Conservation (phyloP, 2,329 filamentous ascomycete species). For the Emericellopsis atlantica region DNA sequence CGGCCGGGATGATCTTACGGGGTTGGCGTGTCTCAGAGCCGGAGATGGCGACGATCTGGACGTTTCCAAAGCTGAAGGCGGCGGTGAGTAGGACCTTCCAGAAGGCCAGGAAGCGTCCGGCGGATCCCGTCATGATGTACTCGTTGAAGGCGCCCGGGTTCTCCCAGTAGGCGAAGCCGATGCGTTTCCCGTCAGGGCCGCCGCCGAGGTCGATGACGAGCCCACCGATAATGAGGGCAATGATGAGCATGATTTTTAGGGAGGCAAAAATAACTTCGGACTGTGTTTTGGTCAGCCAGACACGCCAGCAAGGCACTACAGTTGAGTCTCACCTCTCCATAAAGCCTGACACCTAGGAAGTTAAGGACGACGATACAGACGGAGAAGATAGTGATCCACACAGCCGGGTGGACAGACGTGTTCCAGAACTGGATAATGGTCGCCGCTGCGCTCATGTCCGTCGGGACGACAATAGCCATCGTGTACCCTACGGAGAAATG, state of each 20-base stretch:
- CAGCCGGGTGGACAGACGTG: too few relatives aligned
- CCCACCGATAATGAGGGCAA: constrained; percentile 38
- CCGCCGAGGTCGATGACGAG: constrained; percentile 59
- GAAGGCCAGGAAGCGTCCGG: constrained; percentile 60
- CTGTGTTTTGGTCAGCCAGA: too few relatives aligned
- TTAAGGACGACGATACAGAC: too few relatives aligned
- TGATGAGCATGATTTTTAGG: constrained; percentile 29
- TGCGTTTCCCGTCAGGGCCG: constrained; percentile 53
- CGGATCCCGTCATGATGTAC: constrained; percentile 41
- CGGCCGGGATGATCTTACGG: background rate
- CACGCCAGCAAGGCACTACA: too few relatives aligned
- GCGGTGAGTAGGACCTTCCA: constrained; percentile 2
- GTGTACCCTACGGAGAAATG: too few relatives aligned
- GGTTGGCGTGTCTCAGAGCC: background rate
- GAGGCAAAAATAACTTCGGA: constrained; percentile 31
- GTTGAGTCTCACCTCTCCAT: too few relatives aligned
- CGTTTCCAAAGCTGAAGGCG: too few relatives aligned
- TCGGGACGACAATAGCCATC: too few relatives aligned
- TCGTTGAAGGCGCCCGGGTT: constrained; percentile 55
- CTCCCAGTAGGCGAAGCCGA: constrained; percentile 53
- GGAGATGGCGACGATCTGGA: background rate
- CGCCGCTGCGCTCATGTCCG: too few relatives aligned
- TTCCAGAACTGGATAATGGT: too few relatives aligned
- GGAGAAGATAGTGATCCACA: too few relatives aligned
- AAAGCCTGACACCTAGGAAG: too few relatives aligned